Evolutionary conservation across 2,329 filamentous ascomycete species (phyloP).

Genomic region (Venturia pyrina): DNA sequence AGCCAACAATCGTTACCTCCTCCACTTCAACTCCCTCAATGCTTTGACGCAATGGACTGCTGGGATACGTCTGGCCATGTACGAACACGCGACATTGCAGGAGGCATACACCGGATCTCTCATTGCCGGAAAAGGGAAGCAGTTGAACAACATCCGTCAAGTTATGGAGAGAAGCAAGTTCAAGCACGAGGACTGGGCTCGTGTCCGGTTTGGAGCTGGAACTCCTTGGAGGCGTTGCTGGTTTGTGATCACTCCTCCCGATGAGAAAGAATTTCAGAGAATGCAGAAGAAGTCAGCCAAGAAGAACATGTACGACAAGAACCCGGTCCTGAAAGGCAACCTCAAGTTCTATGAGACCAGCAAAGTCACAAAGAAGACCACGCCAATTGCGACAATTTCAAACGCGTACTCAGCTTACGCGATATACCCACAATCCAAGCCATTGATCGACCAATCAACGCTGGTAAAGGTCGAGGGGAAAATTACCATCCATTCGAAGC

Average conservation of each 20-base stretch:
- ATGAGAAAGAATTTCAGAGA: constrained; percentile 85
- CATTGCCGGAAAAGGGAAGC: constrained; percentile 87
- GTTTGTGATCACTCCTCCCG: constrained; percentile 87
- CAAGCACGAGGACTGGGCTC: constrained; percentile 82
- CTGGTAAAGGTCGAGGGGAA: constrained; percentile 87
- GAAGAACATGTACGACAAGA: constrained; percentile 69
- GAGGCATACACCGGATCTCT: constrained; percentile 95
- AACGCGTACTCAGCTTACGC: constrained; percentile 89
- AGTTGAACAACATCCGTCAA: constrained; percentile 76
- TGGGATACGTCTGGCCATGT: constrained; percentile 87
- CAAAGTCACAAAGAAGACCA: constrained; percentile 85
- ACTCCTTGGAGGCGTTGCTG: constrained; percentile 95
- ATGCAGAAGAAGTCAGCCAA: constrained; percentile 75
- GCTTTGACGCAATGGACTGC: constrained; percentile 94
- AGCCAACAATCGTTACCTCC: constrained; percentile 84
- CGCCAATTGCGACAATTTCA: constrained; percentile 82
- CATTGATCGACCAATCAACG: constrained; percentile 87
- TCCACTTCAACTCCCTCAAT: constrained; percentile 93
- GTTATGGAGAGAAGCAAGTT: constrained; percentile 76
- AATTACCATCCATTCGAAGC: constrained; percentile 75
- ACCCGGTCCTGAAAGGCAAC: constrained; percentile 65
- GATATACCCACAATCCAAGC: constrained; percentile 90
- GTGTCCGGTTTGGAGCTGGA: constrained; percentile 89
- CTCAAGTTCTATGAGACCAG: constrained; percentile 91
- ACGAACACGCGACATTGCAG: constrained; percentile 83